A percentile compares a stretch with the other conserved stretches of the same genome.
Evolutionary conservation across 352 stramenopile species (phyloP).

Genomic region (Phytopythium litorale): DNA sequence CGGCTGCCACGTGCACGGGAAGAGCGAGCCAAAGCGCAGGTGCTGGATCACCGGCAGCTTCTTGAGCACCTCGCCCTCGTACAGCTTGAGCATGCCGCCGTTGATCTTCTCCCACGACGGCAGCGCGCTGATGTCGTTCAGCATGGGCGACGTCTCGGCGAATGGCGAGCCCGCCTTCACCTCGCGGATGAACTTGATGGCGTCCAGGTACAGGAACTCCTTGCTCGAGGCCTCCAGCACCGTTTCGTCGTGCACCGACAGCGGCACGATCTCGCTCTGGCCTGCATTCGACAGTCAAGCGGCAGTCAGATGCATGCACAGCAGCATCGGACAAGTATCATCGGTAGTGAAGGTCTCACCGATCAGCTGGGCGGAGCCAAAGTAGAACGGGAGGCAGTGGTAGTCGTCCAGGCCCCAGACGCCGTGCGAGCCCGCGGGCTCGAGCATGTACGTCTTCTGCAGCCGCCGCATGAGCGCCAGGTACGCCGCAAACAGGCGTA

Average conservation of each 20-base stretch:
- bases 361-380: slow-evolving; percentile 95
- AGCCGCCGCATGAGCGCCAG: slow-evolving; percentile 92
- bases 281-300: slow-evolving; percentile 17
- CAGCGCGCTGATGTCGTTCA: slow-evolving; percentile 91
- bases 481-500: slow-evolving; percentile 93
- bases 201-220: slow-evolving; percentile 92
- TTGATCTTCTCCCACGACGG: slow-evolving; percentile 92
- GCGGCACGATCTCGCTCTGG: slow-evolving; percentile 64
- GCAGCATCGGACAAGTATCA: not conserved
- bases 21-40: slow-evolving; percentile 95
- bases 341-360: slow-evolving; percentile 15
- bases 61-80: slow-evolving; percentile 96
- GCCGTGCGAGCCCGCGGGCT: slow-evolving; percentile 98
- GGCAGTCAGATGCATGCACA: not conserved
- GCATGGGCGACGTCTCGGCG: slow-evolving; percentile 92
- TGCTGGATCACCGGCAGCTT: slow-evolving; percentile 99
- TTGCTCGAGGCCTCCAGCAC: slow-evolving; percentile 54
- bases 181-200: slow-evolving; percentile 90
- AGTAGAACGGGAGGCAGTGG: slow-evolving; percentile 98
- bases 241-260: slow-evolving; percentile 68
- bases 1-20: slow-evolving; percentile 81
- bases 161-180: slow-evolving; percentile 90
- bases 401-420: slow-evolving; percentile 99
- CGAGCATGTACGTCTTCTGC: slow-evolving; percentile 97
- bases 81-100: slow-evolving; percentile 87